Conservation (phyloP, 2,329 filamentous ascomycete species). For the Fusarium sp. region DNA sequence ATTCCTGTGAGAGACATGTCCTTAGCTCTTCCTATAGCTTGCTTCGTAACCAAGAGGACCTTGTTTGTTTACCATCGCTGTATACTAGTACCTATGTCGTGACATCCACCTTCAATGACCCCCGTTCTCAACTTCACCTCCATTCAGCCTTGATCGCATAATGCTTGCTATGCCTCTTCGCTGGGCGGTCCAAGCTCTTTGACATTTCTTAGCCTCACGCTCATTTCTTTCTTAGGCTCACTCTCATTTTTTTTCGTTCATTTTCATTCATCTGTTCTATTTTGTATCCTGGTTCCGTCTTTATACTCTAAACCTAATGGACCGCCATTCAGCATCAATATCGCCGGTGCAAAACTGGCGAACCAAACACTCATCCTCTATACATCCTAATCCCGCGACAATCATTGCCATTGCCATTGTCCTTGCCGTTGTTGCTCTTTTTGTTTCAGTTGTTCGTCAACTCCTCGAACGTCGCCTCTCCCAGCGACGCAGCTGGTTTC, state of each 20-base stretch:
- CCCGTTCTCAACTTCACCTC: not conserved
- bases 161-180: constrained; percentile 22
- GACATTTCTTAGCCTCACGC: constrained; percentile 5
- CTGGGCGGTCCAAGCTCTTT: constrained; percentile 21
- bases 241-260: constrained; percentile 1
- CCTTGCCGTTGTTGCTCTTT: constrained; percentile 36
- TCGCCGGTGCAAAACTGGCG: constrained; percentile 1
- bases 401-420: constrained; percentile 41
- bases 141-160: not conserved
- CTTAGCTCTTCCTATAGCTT: constrained; percentile 15
- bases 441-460: constrained; percentile 40
- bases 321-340: not conserved
- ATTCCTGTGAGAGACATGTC: constrained; percentile 41
- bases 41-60: constrained; percentile 19
- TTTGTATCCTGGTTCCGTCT: not conserved
- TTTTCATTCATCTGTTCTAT: not conserved
- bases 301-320: constrained; percentile 14
- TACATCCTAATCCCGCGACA: constrained; percentile 37
- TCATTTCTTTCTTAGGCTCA: not conserved
- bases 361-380: constrained; percentile 11
- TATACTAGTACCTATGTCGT: constrained; percentile 1
- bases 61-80: constrained; percentile 36
- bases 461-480: constrained; percentile 31
- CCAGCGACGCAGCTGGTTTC: constrained; percentile 32
- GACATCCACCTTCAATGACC: not conserved